These are phyloP conservation scores for Pneumocystis wakefieldiae DNA, from an alignment of 1,139 yeast genomes.

Conservation along the genomic window DNA sequence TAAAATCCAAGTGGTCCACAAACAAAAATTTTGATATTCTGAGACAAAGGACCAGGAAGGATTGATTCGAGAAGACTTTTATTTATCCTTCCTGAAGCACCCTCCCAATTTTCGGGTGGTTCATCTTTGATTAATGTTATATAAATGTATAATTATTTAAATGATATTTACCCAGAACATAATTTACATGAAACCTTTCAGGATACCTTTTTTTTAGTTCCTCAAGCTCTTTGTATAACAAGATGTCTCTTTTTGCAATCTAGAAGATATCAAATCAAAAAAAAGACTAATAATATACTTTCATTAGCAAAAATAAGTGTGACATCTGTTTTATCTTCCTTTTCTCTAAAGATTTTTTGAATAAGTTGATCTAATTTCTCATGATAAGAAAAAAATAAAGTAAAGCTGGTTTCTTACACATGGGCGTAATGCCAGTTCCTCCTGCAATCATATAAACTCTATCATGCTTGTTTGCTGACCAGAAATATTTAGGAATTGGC, in stretches of 20 bases:
- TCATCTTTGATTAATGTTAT: slow-evolving; percentile 35
- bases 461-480: slow-evolving; percentile 74
- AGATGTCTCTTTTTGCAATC: slow-evolving; percentile 57
- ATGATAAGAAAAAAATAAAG: background rate
- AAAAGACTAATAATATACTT: background rate
- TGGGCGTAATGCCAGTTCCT: slow-evolving; percentile 92
- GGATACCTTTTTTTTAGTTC: slow-evolving; percentile 47
- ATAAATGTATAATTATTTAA: slow-evolving; percentile 35
- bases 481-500: slow-evolving; percentile 82
- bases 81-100: slow-evolving; percentile 53
- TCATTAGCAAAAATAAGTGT: slow-evolving; percentile 60
- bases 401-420: slow-evolving; percentile 19
- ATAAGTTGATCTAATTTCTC: slow-evolving; percentile 48
- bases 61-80: slow-evolving; percentile 46
- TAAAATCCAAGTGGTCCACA: slow-evolving; percentile 74
- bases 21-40: slow-evolving; percentile 55
- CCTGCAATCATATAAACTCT: slow-evolving; percentile 80
- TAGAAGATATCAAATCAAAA: background rate
- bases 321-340: slow-evolving; percentile 73
- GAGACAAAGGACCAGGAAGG: slow-evolving; percentile 43
- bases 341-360: slow-evolving; percentile 53
- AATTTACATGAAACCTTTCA: slow-evolving; percentile 43
- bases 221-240: slow-evolving; percentile 65
- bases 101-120: slow-evolving; percentile 37
- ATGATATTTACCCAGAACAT: slow-evolving; percentile 22